phyloP scores from a whole-genome alignment of 2,329 filamentous ascomycete species.

The Cryphonectria parasitica region DNA sequence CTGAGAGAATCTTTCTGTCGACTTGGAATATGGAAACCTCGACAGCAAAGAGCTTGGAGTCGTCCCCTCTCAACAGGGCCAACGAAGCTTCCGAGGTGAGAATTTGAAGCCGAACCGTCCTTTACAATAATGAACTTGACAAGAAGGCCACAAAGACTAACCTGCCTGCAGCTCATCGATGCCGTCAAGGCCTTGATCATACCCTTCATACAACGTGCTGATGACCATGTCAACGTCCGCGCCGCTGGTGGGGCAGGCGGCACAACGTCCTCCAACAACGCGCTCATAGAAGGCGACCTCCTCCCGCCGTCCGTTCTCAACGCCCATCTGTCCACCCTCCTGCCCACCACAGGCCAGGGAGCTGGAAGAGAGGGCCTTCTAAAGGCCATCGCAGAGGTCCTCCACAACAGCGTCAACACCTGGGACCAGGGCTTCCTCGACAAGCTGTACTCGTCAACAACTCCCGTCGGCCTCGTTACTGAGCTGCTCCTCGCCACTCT shows the following conservation, averaged over 20 bases:
- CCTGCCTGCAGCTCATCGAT: constrained; percentile 61
- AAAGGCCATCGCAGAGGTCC: constrained; percentile 68
- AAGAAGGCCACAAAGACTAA: background rate
- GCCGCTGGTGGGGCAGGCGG: constrained; percentile 53
- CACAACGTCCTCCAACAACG: constrained; percentile 46
- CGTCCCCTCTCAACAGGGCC: constrained; percentile 33
- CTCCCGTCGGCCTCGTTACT: constrained; percentile 81
- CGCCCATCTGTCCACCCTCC: constrained; percentile 59
- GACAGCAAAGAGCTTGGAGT: background rate
- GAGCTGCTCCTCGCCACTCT: constrained; percentile 83
- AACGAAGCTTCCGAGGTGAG: constrained; percentile 39
- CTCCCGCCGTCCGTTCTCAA: constrained; percentile 61
- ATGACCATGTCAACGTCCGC: constrained; percentile 61
- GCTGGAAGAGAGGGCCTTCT: constrained; percentile 75
- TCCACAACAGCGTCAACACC: constrained; percentile 93
- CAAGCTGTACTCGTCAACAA: constrained; percentile 91
- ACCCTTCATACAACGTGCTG: constrained; percentile 72
- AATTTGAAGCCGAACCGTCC: background rate
- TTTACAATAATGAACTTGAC: background rate
- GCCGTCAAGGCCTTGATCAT: constrained; percentile 70
- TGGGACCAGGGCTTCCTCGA: constrained; percentile 97
- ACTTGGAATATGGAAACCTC: background rate
- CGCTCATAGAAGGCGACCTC: constrained; percentile 60
- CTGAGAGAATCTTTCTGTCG: background rate
- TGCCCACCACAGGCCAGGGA: constrained; percentile 57